phyloP scores from a whole-genome alignment of 768 basidiomycete genomes.

The Astraeus odoratus region DNA sequence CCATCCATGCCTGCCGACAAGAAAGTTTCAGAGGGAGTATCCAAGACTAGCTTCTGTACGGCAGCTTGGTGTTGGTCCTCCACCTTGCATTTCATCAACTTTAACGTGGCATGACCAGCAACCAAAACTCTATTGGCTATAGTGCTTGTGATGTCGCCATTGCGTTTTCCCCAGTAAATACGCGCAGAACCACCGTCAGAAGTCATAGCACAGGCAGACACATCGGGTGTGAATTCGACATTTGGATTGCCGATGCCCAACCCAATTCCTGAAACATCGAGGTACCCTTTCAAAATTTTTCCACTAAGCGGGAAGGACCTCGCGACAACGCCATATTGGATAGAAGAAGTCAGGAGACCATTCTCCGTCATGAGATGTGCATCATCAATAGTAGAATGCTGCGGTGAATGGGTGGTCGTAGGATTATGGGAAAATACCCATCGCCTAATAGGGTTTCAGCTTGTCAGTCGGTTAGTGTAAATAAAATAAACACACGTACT shows the following conservation, averaged over 20 bases:
- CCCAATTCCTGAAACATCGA: conserved; percentile 56
- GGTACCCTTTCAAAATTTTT: conserved; percentile 60
- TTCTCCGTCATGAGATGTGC: conserved; percentile 54
- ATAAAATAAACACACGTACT: conserved; percentile 33
- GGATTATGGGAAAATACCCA: conserved; percentile 61
- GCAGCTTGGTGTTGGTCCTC: conserved; percentile 57
- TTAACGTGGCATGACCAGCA: conserved; percentile 34
- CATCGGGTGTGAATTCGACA: conserved; percentile 63
- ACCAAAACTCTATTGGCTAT: conserved; percentile 56
- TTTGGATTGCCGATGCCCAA: conserved; percentile 69
- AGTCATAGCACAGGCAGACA: conserved; percentile 49
- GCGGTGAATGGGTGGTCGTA: conserved; percentile 57
- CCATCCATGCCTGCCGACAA: conserved; percentile 59
- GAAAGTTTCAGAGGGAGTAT: conserved; percentile 29
- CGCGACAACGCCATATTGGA: conserved; percentile 63
- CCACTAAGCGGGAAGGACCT: conserved; percentile 69
- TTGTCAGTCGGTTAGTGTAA: neutral
- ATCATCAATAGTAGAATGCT: conserved; percentile 46
- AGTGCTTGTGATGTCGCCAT: conserved; percentile 61
- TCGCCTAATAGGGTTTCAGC: conserved; percentile 39
- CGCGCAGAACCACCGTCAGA: conserved; percentile 62
- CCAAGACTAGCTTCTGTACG: conserved; percentile 53
- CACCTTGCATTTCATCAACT: conserved; percentile 41
- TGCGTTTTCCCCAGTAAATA: conserved; percentile 66
- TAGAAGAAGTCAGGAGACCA: conserved; percentile 54